Base-by-base conservation (phyloP, 139 green algal genomes). In the Micractinium conductrix region DNA sequence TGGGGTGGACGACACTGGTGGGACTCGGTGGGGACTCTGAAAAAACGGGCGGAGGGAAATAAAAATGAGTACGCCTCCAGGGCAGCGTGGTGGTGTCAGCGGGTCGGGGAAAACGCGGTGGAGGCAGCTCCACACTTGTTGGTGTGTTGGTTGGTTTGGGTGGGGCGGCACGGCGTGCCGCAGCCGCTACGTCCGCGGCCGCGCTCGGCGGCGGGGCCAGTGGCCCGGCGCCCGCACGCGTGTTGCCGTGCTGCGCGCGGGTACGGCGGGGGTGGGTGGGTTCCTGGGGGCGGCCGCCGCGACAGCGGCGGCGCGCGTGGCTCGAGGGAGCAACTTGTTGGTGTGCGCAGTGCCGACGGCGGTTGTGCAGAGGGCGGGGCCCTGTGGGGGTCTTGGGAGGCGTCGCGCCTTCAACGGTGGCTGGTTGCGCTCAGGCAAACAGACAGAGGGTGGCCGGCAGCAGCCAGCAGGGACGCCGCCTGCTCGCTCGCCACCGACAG, bases 21-120 rank as follows among this genome's bases (percentile, higher is more conserved):
- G 14, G n/a, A 33, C 0, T 40, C 28, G 6, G 1, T 37, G 65
- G 65, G 24, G 30, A 43, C 19, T 22, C 43, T 42, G 26, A 24
- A 37, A 58, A 43, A 53, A 19, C 9, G 43, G n/a, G 33, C 43
- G 43, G 35, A 78, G 14, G 71, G 12, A 42, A 21, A 58, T 16
- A 21, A 35, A 78, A 80, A 80, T 63, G n/a, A 45, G 74, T 55
- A 62, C 62, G 74, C 74, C 74, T 80, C 33, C 74, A 80, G 45
- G 14, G 45, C 33, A n/a, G 43, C 60, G 37, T 30, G 45, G 45
- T 35, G 72, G 33, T 16, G 45, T 33, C 17, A 67, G n/a, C n/a
- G n/a, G n/a, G n/a, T n/a, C n/a, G n/a, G n/a, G n/a, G 45, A 67
- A 67, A 2, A 4, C 30, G 74, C 30, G 28, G 33, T 35, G 74